These are phyloP conservation scores for Ensete ventricosum DNA, from an alignment of 176 grass and related monocot species.

Conservation along the genomic window DNA sequence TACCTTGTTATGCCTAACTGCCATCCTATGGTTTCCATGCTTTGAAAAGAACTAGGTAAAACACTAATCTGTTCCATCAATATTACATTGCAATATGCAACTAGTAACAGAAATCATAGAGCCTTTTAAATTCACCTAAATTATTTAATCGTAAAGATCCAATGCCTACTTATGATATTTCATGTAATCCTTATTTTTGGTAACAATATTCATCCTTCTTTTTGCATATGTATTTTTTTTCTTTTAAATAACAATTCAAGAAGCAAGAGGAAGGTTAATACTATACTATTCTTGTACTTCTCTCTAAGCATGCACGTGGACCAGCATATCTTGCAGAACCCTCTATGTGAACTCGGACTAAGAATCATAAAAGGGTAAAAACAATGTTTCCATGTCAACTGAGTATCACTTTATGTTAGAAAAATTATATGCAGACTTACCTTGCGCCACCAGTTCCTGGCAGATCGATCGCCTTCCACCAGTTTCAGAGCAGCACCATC, in stretches of 20 bases:
- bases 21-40: too few relatives aligned
- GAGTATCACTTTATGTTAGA: not conserved
- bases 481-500: slow-evolving; percentile 47
- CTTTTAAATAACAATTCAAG: not conserved
- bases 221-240: not conserved
- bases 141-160: too few relatives aligned
- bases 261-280: not conserved
- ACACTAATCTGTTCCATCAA: too few relatives aligned
- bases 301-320: not conserved
- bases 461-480: slow-evolving; percentile 65
- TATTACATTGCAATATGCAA: too few relatives aligned
- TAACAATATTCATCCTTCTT: not conserved
- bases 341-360: not conserved
- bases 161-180: too few relatives aligned
- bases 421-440: slow-evolving; percentile 22
- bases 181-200: too few relatives aligned
- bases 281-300: not conserved
- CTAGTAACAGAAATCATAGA: too few relatives aligned
- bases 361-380: not conserved
- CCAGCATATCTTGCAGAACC: not conserved
- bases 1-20: too few relatives aligned
- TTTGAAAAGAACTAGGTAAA: too few relatives aligned
- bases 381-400: not conserved
- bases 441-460: slow-evolving; percentile 94
- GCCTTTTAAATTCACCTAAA: too few relatives aligned